Conservation (phyloP, 169 alveolate species). For the Blepharisma undulans region DNA sequence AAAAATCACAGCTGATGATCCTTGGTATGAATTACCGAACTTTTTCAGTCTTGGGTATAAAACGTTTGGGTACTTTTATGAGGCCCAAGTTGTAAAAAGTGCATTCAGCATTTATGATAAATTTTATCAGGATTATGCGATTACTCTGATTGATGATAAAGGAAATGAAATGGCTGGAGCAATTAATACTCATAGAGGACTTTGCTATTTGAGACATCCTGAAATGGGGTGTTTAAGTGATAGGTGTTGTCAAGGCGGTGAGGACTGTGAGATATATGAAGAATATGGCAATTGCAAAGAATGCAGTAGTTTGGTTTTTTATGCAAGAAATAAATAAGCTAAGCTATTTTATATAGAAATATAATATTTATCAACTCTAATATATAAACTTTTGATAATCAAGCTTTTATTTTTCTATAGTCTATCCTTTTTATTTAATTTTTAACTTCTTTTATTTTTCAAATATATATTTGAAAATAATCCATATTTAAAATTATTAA, state of each 20-base stretch:
- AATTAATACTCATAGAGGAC: not conserved
- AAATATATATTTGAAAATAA: too few relatives aligned
- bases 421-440: too few relatives aligned
- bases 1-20: not conserved
- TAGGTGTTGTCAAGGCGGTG: not conserved
- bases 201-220: not conserved
- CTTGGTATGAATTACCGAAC: not conserved
- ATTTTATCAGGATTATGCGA: not conserved
- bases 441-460: too few relatives aligned
- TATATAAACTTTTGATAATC: too few relatives aligned
- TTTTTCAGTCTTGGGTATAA: not conserved
- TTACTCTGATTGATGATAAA: not conserved
- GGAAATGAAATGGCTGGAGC: not conserved
- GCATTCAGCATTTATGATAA: not conserved
- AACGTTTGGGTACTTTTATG: not conserved
- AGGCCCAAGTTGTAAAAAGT: not conserved
- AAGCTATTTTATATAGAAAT: too few relatives aligned
- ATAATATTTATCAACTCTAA: too few relatives aligned
- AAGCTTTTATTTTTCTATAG: too few relatives aligned
- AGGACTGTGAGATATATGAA: not conserved
- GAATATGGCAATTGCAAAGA: not conserved
- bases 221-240: not conserved
- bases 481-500: too few relatives aligned
- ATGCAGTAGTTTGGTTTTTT: not conserved
- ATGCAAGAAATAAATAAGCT: too few relatives aligned